Evolutionary conservation across 2,329 filamentous ascomycete species (phyloP).

Genomic region (Aureobasidium zeae): DNA sequence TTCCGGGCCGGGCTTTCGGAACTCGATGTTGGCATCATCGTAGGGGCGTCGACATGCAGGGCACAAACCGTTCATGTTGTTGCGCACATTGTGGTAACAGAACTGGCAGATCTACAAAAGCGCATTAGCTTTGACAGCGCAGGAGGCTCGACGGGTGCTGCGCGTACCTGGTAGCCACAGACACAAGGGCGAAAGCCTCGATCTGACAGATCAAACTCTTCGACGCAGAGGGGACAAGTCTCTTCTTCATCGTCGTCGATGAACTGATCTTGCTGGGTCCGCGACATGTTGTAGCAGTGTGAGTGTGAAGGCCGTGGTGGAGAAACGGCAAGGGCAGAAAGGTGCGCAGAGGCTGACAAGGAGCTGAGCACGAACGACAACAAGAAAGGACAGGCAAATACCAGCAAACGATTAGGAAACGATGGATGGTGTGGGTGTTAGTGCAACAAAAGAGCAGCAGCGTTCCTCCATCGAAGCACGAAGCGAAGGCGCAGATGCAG

Average conservation of each 20-base stretch:
- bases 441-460: conserved; percentile 15
- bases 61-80: conserved; percentile 92
- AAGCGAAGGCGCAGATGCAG: conserved; percentile 6
- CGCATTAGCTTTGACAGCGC: background rate
- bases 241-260: conserved; percentile 46
- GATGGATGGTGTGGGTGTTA: conserved; percentile 6
- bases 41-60: conserved; percentile 95
- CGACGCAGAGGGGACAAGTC: conserved; percentile 86
- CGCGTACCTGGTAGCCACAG: conserved; percentile 85
- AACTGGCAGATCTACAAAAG: conserved; percentile 83
- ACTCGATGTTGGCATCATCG: conserved; percentile 94
- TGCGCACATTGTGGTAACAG: conserved; percentile 99
- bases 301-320: conserved; percentile 20
- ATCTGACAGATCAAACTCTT: conserved; percentile 97
- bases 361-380: background rate
- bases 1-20: conserved; percentile 88
- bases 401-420: background rate
- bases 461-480: background rate
- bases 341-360: conserved; percentile 1
- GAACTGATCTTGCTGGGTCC: conserved; percentile 43
- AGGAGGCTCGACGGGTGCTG: background rate
- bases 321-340: background rate
- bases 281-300: conserved; percentile 35
- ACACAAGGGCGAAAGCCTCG: conserved; percentile 95
- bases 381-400: conserved; percentile 15